A percentile compares a stretch with the other conserved stretches of the same genome.
Evolutionary conservation across 1,284 basidiomycete genomes (phyloP).

Genomic region (Microbotryum silenes-acaulis): DNA sequence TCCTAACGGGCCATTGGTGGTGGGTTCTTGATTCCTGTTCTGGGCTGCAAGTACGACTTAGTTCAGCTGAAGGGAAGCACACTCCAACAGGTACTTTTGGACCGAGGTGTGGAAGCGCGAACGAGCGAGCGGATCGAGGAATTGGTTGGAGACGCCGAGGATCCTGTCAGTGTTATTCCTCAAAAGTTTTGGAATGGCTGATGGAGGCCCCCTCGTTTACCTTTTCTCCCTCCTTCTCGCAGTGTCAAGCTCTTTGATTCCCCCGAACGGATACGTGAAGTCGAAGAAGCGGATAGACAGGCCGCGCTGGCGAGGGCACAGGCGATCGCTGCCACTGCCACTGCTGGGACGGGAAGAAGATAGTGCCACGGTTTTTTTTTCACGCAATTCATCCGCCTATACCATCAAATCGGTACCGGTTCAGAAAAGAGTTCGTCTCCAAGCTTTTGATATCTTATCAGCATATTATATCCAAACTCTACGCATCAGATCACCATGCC

Average conservation of each 20-base stretch:
- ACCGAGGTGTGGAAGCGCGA: constrained; percentile 91
- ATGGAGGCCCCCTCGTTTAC: not conserved
- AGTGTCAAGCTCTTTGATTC: constrained; percentile 22
- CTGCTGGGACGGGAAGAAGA: too few relatives aligned
- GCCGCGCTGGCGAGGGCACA: too few relatives aligned
- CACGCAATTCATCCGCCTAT: too few relatives aligned
- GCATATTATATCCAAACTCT: too few relatives aligned
- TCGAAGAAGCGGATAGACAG: constrained; percentile 14
- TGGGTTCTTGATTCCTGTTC: constrained; percentile 1
- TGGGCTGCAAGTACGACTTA: not conserved
- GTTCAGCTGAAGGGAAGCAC: constrained; percentile 6
- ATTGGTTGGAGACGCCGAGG: constrained; percentile 69
- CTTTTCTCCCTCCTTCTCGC: not conserved
- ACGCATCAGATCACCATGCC: too few relatives aligned
- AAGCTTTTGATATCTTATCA: too few relatives aligned
- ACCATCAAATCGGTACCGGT: too few relatives aligned
- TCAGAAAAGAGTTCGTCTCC: too few relatives aligned
- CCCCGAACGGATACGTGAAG: constrained; percentile 10
- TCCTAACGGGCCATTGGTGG: constrained; percentile 79
- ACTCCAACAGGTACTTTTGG: constrained; percentile 61
- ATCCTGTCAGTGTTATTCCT: constrained; percentile 56
- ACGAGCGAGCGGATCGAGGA: constrained; percentile 65
- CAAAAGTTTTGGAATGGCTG: not conserved
- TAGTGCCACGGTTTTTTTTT: too few relatives aligned
- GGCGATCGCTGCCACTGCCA: too few relatives aligned